Conservation (phyloP, 345 rosid genomes). For the Eucalyptus cloeziana region DNA sequence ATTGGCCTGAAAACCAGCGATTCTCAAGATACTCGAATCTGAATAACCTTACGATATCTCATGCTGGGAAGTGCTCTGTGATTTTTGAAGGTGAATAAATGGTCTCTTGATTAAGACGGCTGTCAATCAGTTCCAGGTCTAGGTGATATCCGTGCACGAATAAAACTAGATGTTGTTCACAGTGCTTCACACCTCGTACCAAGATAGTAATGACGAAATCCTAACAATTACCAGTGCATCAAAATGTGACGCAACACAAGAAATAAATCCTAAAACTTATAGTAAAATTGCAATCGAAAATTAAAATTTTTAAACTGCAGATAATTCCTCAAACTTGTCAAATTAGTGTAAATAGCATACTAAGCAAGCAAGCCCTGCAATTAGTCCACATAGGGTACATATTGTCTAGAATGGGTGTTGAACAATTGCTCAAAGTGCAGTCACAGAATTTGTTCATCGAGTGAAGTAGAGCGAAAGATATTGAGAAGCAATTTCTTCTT, state of each 20-base stretch:
- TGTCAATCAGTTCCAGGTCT: background rate
- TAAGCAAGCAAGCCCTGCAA: too few relatives aligned
- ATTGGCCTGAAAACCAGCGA: background rate
- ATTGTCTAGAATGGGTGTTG: background rate
- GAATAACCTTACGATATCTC: background rate
- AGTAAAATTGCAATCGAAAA: fast-evolving
- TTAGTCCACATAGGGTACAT: background rate
- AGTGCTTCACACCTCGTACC: background rate
- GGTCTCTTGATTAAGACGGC: background rate
- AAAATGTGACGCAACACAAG: background rate
- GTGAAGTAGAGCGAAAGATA: background rate
- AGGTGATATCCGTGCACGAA: background rate
- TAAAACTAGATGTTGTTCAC: background rate
- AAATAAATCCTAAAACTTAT: background rate
- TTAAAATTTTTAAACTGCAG: fast-evolving
- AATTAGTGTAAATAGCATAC: background rate
- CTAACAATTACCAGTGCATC: too few relatives aligned
- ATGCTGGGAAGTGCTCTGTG: background rate
- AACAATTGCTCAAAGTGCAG: background rate
- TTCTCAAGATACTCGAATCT: background rate
- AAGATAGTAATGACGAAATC: background rate
- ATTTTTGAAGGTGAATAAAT: background rate
- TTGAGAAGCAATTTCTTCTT: background rate
- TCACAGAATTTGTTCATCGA: background rate
- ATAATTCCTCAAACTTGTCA: background rate